phyloP scores from a whole-genome alignment of 1,284 basidiomycete species.

The Cutaneotrichosporon sp. region DNA sequence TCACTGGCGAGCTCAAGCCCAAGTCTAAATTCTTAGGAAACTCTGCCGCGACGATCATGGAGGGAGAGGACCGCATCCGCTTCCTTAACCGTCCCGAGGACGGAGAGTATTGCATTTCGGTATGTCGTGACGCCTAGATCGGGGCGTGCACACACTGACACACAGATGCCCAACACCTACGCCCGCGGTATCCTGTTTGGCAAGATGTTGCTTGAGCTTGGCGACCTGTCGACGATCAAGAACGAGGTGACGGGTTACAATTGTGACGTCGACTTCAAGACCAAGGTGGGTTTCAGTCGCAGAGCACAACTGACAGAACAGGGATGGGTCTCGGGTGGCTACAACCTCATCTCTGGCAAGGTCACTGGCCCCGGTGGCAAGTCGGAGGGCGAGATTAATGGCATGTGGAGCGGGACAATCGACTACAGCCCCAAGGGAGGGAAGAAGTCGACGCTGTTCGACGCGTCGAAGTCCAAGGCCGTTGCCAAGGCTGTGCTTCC shows the following conservation, averaged over 20 bases:
- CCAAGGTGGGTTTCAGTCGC: constrained; percentile 62
- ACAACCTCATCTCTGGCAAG: constrained; percentile 85
- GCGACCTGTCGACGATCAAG: constrained; percentile 83
- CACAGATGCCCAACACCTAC: constrained; percentile 89
- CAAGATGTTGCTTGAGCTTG: constrained; percentile 96
- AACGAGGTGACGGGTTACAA: constrained; percentile 74
- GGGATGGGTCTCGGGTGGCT: constrained; percentile 97
- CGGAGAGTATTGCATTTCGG: constrained; percentile 59
- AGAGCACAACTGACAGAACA: constrained; percentile 42
- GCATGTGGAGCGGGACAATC: constrained; percentile 90
- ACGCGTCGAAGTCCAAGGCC: constrained; percentile 72
- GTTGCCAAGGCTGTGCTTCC: constrained; percentile 81
- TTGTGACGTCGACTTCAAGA: constrained; percentile 96
- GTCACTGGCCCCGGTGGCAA: constrained; percentile 63
- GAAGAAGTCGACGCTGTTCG: constrained; percentile 76
- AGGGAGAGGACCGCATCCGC: constrained; percentile 86
- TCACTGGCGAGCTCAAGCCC: constrained; percentile 92
- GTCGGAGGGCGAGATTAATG: constrained; percentile 84
- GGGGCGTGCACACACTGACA: background rate
- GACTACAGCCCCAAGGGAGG: constrained; percentile 77
- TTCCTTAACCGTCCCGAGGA: constrained; percentile 79
- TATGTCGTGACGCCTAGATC: background rate
- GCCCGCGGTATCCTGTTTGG: constrained; percentile 96
- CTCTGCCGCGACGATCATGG: constrained; percentile 92
- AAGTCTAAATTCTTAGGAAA: constrained; percentile 97